Evolutionary conservation across 2,329 filamentous ascomycete species (phyloP), one percentile per base, ranked within the genome.

Genomic region (Paecilomyces niveus): DNA sequence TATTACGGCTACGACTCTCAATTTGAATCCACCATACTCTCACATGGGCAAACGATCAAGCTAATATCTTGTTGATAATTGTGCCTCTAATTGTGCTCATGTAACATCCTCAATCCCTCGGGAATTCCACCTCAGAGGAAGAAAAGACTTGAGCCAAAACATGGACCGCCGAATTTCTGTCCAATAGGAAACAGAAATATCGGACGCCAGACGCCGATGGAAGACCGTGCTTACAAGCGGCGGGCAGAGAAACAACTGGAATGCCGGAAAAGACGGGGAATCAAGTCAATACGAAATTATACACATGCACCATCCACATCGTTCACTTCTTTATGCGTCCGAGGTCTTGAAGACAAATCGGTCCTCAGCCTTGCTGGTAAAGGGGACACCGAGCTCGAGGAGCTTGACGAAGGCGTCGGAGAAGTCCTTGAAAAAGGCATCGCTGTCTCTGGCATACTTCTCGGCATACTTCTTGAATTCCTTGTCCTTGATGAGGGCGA

Each of bases 341-440:
- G 70, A 72, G 59, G 80, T 72, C 84, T 91, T 91, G 79, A 93
- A 85, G 65, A 77, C 80, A 76, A 81, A 88, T 63, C 77, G 74
- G 53, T 78, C 74, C 70, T 81, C 81, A 73, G 87, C 81, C 67
- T 83, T 82, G 74, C 84, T 83, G 67, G 85, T 76, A 74, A 97
- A 97, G 35, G 93, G 92, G 60, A 97, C 93, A 68, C 93, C 93
- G 13, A 97, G 85, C 83, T 97, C 93, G 67, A 97, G 93, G 54
- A 99, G 84, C 81, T 88, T 93, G 67, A 84, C 78, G 58, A 93
- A 81, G 55, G 88, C 92, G 45, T 86, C 83, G 11, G 87, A 81
- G 75, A 97, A 99, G 74, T 97, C 93, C 76, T 88, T 88, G 85
- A 97, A 97, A 85, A 97, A 99, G 55, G 81, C 80, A 58, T 92